A percentile compares a stretch with the other conserved stretches of the same genome.
Evolutionary conservation across 139 green algal species (phyloP).

Genomic region (Chlorella sp.): DNA sequence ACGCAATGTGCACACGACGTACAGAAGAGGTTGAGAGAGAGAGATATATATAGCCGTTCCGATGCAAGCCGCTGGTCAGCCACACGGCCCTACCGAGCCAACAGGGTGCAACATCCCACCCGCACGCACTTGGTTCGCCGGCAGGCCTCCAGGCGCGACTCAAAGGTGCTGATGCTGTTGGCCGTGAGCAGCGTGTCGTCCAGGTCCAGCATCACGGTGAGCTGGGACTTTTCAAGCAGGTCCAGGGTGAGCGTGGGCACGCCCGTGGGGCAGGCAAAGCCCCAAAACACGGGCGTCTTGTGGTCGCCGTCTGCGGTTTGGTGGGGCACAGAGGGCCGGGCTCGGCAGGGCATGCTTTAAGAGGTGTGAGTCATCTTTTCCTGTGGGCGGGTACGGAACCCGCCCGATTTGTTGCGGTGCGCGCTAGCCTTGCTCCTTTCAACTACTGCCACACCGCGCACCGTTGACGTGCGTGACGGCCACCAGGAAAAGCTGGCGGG

Average conservation of each 20-base stretch:
- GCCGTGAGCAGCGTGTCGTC: conserved; percentile 82
- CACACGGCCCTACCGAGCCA: too few relatives aligned
- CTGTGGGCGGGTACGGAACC: background rate
- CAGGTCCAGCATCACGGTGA: conserved; percentile 79
- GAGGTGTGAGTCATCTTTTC: background rate
- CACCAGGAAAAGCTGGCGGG: conserved; percentile 33
- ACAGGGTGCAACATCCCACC: too few relatives aligned
- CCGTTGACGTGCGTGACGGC: conserved; percentile 33
- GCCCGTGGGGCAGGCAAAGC: conserved; percentile 41
- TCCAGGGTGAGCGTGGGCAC: conserved; percentile 23
- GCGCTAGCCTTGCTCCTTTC: background rate
- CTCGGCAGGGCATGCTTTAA: background rate
- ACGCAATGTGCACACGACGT: too few relatives aligned
- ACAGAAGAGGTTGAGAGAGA: too few relatives aligned
- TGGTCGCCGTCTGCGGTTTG: conserved; percentile 25
- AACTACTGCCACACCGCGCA: background rate
- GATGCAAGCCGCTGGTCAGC: background rate
- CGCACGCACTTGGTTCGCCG: too few relatives aligned
- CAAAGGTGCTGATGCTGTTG: conserved; percentile 38
- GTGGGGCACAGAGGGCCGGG: background rate
- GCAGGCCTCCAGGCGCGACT: conserved; percentile 7
- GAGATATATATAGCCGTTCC: too few relatives aligned
- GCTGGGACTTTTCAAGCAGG: conserved; percentile 46
- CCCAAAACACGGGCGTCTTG: conserved; percentile 44
- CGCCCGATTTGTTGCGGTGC: background rate